Evolutionary conservation across 768 basidiomycete genomes (phyloP).

Genomic region (Lactarius indigo): DNA sequence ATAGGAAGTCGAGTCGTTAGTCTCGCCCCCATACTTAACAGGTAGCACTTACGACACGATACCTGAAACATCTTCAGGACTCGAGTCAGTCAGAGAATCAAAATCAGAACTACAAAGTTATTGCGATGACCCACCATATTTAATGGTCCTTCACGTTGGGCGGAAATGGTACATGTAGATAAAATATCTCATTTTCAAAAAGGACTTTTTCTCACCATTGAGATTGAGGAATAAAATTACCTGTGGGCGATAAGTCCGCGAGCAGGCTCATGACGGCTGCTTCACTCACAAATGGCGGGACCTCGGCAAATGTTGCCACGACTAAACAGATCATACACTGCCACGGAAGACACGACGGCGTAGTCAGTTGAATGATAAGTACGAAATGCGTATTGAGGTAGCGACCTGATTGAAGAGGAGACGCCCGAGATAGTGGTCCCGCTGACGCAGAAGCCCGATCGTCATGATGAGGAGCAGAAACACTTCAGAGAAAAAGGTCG

Average conservation of each 20-base stretch:
- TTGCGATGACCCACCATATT: constrained; percentile 7
- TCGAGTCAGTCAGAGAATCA: background rate
- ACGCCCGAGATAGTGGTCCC: constrained; percentile 20
- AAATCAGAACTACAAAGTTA: background rate
- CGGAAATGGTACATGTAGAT: background rate
- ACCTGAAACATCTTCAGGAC: constrained; percentile 14
- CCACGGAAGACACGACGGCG: background rate
- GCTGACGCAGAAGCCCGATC: constrained; percentile 16
- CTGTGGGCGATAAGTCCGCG: constrained; percentile 2
- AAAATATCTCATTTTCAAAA: background rate
- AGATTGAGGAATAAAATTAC: constrained; percentile 10
- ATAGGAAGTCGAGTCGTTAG: background rate
- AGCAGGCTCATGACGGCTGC: background rate
- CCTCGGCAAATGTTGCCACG: constrained; percentile 14
- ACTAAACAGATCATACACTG: constrained; percentile 20
- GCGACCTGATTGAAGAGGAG: constrained; percentile 20
- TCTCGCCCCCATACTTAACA: background rate
- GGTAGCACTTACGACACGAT: constrained; percentile 8
- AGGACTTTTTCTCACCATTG: background rate
- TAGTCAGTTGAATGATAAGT: background rate
- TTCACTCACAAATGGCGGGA: constrained; percentile 16
- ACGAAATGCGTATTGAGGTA: background rate
- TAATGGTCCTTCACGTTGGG: background rate
- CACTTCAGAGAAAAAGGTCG: constrained; percentile 10
- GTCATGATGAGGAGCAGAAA: constrained; percentile 14